Percentiles rank a stretch among this genome's conserved stretches.
Evolutionary conservation across 148 eudicot genomes (phyloP).

Genomic region (Persicaria maculosa): DNA sequence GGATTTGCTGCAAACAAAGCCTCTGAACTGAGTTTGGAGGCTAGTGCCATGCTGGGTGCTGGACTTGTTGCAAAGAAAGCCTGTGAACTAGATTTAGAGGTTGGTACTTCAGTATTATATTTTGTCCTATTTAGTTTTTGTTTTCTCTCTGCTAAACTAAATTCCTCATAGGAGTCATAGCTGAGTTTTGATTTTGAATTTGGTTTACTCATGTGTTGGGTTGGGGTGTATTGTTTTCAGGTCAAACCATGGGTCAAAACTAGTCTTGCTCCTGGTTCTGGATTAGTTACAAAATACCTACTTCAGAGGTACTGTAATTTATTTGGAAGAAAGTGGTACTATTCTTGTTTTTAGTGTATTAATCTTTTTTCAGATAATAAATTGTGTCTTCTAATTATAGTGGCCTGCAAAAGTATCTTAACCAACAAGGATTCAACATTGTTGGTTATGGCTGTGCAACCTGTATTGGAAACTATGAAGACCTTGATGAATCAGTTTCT

Average conservation of each 20-base stretch:
- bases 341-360: background rate
- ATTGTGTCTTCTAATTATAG: conserved; percentile 20
- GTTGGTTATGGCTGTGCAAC: conserved; percentile 98
- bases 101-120: conserved; percentile 21
- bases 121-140: background rate
- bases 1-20: no score
- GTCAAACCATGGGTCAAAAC: conserved; percentile 95
- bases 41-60: conserved; percentile 94
- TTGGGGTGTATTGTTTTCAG: conserved; percentile 21
- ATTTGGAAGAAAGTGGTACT: background rate
- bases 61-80: conserved; percentile 95
- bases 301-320: conserved; percentile 45
- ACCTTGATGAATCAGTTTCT: conserved; percentile 21
- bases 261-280: conserved; percentile 98
- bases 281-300: conserved; percentile 81
- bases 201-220: background rate
- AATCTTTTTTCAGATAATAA: background rate
- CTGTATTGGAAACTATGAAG: conserved; percentile 88
- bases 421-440: conserved; percentile 74
- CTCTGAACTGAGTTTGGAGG: no score
- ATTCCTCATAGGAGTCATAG: background rate
- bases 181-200: background rate
- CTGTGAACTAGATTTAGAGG: conserved; percentile 83
- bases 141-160: background rate
- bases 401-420: conserved; percentile 77